Percentiles rank a stretch among this genome's conserved stretches.
These are phyloP conservation scores for Acanthamoeba triangularis DNA, from an alignment of 208 protist species.

Conservation along the genomic window DNA sequence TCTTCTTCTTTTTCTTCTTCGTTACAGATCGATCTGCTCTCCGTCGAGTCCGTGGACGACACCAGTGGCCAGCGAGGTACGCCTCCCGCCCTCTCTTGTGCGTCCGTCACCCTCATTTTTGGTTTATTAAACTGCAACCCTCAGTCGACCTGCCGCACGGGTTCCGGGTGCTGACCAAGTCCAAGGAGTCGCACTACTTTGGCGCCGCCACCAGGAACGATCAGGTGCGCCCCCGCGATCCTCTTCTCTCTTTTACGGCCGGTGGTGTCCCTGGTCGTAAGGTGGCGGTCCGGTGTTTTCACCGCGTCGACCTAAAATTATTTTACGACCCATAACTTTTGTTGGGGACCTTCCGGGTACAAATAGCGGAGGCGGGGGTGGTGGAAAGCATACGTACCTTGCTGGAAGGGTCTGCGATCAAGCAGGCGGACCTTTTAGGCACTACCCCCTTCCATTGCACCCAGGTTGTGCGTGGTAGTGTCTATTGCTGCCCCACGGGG, in stretches of 20 bases:
- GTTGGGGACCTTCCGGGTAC: background rate
- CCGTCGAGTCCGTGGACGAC: slow-evolving; percentile 24
- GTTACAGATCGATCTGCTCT: slow-evolving; percentile 35
- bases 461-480: slow-evolving; percentile 32
- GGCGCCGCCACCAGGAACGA: background rate
- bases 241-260: background rate
- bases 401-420: slow-evolving; percentile 53
- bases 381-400: slow-evolving; percentile 32
- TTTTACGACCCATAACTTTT: background rate
- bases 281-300: too few species aligned
- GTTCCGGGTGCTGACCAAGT: slow-evolving; percentile 48
- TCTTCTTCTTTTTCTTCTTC: background rate
- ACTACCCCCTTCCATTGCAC: slow-evolving; percentile 54
- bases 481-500: slow-evolving; percentile 39
- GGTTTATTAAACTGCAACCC: background rate
- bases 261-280: too few species aligned
- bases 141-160: slow-evolving; percentile 10
- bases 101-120: too few species aligned
- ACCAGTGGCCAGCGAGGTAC: background rate
- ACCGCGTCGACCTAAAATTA: background rate
- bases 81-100: too few species aligned
- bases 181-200: slow-evolving; percentile 16
- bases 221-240: background rate
- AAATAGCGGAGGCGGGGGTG: background rate
- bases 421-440: slow-evolving; percentile 6